Evolutionary conservation across 257 asterid species (phyloP), one percentile per base, ranked within the genome.

Genomic region (Eucommia ulmoides): DNA sequence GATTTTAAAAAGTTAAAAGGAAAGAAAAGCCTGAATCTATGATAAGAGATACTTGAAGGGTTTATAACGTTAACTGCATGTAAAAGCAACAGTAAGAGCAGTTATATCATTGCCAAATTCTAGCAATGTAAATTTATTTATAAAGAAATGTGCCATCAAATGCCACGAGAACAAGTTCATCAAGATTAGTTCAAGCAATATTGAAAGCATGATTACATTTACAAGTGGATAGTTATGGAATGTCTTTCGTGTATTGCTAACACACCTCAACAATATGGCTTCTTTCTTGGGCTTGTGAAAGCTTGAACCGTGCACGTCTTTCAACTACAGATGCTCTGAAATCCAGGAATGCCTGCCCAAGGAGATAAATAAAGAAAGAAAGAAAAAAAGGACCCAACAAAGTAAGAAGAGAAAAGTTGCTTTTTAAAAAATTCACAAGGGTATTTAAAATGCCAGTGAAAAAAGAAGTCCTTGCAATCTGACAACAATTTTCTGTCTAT

Each of bases 191-290:
- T n/a, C n/a, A n/a, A n/a, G n/a, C n/a, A n/a, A n/a, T n/a, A n/a
- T n/a, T n/a, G n/a, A n/a, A n/a, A n/a, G n/a, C n/a, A n/a, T n/a
- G n/a, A n/a, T n/a, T n/a, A n/a, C n/a, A n/a, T n/a, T n/a, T n/a
- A n/a, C n/a, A n/a, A n/a, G n/a, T n/a, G n/a, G n/a, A n/a, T n/a
- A n/a, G n/a, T n/a, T n/a, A n/a, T n/a, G n/a, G n/a, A n/a, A n/a
- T n/a, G n/a, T n/a, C n/a, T n/a, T n/a, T n/a, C n/a, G n/a, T n/a
- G n/a, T n/a, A n/a, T 24, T 45, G 18, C 23, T 24, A 56, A 24
- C 76, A 50, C 61, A 91, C 98, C 98, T 91, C 89, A 42, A 91
- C 84, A 66, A 91, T 83, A 66, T 91, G 98, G 67, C 79, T 65
- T 58, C 96, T 83, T 51, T 83, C 88, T 71, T 80, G 75, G 42